Evolutionary conservation across 2,329 filamentous ascomycete species (phyloP).

Genomic region (Neopestalotiopsis sp.): DNA sequence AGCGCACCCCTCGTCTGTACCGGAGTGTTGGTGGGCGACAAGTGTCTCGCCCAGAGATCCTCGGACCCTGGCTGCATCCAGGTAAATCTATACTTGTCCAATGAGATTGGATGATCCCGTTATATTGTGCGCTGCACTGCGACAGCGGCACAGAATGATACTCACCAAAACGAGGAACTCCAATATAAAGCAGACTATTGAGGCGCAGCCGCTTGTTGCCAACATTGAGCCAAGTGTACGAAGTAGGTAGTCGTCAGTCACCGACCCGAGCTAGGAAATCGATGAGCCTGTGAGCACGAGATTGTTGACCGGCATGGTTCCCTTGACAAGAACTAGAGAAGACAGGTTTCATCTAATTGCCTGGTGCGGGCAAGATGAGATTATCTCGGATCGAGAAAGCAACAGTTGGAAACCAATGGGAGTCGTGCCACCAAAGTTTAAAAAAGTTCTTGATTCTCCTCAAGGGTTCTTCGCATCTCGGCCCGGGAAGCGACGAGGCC

Average conservation of each 20-base stretch:
- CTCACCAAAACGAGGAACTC: not conserved
- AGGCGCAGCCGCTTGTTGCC: not conserved
- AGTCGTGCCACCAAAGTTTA: not conserved
- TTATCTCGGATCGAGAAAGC: not conserved
- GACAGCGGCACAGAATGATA: not conserved
- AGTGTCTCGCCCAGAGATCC: not conserved
- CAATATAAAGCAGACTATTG: not conserved
- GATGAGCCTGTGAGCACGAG: too few relatives aligned
- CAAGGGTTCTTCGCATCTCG: not conserved
- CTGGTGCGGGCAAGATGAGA: not conserved
- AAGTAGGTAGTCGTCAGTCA: too few relatives aligned
- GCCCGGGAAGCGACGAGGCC: not conserved
- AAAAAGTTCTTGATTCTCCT: not conserved
- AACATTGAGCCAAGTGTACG: not conserved
- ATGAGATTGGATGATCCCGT: not conserved
- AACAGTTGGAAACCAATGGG: slow-evolving; percentile 1
- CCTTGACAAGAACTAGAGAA: not conserved
- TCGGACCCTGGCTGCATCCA: not conserved
- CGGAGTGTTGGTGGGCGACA: not conserved
- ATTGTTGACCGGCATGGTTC: not conserved
- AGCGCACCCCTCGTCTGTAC: not conserved
- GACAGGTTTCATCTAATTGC: not conserved
- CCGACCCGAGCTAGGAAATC: too few relatives aligned
- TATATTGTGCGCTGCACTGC: not conserved
- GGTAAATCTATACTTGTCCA: not conserved